These are phyloP conservation scores for Pulveroboletus ravenelii DNA, from an alignment of 768 basidiomycete species.

Conservation along the genomic window DNA sequence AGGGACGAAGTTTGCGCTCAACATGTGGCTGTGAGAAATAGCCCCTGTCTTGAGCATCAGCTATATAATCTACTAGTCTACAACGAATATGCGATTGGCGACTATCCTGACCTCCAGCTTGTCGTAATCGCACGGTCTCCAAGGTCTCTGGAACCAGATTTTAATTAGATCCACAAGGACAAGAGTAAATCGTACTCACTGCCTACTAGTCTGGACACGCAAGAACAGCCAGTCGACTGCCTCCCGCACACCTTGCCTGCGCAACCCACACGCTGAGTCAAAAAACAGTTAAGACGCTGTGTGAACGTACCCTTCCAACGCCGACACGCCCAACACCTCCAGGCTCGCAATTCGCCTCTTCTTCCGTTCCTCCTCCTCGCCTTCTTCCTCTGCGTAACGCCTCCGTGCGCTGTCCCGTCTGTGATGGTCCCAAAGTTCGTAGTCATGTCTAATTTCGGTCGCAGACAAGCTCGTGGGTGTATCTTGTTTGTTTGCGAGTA, in stretches of 20 bases:
- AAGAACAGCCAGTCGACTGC: constrained; percentile 95
- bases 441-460: constrained; percentile 85
- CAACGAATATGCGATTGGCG: neutral
- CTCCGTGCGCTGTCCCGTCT: constrained; percentile 63
- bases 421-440: constrained; percentile 80
- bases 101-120: constrained; percentile 9
- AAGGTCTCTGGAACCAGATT: constrained; percentile 12
- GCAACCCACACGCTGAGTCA: neutral
- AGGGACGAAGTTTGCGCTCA: neutral
- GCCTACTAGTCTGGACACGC: constrained; percentile 84
- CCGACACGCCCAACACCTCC: constrained; percentile 88
- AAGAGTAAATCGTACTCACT: constrained; percentile 32
- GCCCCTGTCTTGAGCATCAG: neutral
- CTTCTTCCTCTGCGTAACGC: constrained; percentile 46
- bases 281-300: neutral
- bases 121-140: constrained; percentile 9
- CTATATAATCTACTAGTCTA: neutral
- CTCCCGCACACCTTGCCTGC: constrained; percentile 80
- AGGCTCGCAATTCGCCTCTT: constrained; percentile 66
- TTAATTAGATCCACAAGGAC: neutral
- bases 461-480: constrained; percentile 74
- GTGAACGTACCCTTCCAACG: constrained; percentile 73
- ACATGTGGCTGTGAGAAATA: constrained; percentile 15
- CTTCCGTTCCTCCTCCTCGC: constrained; percentile 40
- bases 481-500: constrained; percentile 97